Base-by-base conservation (phyloP, 1,139 yeast genomes). In the Candida sojae region DNA sequence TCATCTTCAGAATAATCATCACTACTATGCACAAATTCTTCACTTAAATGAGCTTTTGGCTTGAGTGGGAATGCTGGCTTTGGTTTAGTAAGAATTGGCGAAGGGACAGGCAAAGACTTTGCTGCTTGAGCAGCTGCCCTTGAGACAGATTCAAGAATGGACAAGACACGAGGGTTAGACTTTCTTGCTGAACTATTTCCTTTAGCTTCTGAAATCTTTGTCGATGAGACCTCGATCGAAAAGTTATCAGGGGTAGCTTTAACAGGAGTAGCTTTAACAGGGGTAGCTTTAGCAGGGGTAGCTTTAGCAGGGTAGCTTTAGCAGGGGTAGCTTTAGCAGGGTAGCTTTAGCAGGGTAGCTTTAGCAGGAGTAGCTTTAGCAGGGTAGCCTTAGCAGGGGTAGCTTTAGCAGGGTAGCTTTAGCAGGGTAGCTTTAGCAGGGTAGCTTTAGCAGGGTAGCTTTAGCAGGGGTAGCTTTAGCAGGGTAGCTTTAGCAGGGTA, bases 1-100 rank as follows among this genome's bases (percentile, higher is more conserved):
- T 41, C 38, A 11, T 33, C 44, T 13, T 28, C 39, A 6, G 34
- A 13, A 26, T 26, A 13, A 28, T 42, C 39, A 13, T 34, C 39
- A 34, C 44, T 34, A 26, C 29, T 29, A 17, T 33, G 37, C n/a
- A 41, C 31, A 41, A 41, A 32, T 33, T 32, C 38, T 33, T 32
- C 35, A 41, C 43, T 41, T 5, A 41, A 31, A 5, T n/a, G 23
- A 3, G 23, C 11, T n/a, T 41, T 41, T 4, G 31, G 21, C 12
- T 9, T 38, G n/a, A 29, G 7, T 6, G 23, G 23, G 6, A 28
- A 28, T 28, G 41, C 41, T 26, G 41, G 32, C 25, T 13, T 38
- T 12, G 32, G 41, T 38, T 38, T 38, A 4, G 23, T 6, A 13
- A 42, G 39, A 23, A 36, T 36, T 36, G 39, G 17, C 2, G 39